A percentile compares a stretch with the other conserved stretches of the same genome.
Evolutionary conservation across 2,329 filamentous ascomycete genomes (phyloP).

Genomic region (Bimuria novae-zelandiae): DNA sequence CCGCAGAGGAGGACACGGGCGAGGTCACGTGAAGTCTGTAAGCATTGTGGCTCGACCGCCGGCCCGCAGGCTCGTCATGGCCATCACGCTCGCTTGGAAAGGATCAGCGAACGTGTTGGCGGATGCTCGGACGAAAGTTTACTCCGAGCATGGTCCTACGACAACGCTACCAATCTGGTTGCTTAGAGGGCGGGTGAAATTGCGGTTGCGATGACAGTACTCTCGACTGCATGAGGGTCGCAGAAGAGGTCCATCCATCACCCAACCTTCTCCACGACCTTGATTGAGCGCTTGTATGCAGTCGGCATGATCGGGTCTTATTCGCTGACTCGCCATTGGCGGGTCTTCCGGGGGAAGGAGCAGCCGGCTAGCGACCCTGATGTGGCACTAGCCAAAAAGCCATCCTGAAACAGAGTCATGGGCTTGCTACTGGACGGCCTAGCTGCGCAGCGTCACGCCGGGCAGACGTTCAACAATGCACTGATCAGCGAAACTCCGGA

Average conservation of each 20-base stretch:
- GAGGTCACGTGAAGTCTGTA: conserved; percentile 10
- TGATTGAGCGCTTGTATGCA: conserved; percentile 37
- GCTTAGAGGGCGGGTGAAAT: conserved; percentile 18
- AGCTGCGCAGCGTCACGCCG: conserved; percentile 37
- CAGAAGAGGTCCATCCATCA: conserved; percentile 24
- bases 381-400: conserved; percentile 34
- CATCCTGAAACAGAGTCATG: conserved; percentile 42
- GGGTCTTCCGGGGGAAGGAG: conserved; percentile 16
- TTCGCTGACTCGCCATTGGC: conserved; percentile 33
- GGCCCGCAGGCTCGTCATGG: conserved; percentile 15
- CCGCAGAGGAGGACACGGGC: conserved; percentile 3
- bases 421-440: conserved; percentile 30
- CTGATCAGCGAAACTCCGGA: neutral
- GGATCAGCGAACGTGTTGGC: conserved; percentile 10
- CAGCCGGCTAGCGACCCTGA: conserved; percentile 26
- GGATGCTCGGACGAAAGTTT: conserved; percentile 18
- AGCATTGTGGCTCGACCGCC: conserved; percentile 16
- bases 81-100: conserved; percentile 12
- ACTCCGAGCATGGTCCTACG: neutral
- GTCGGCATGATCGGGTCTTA: conserved; percentile 24
- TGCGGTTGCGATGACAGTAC: conserved; percentile 31
- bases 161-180: too few relatives aligned
- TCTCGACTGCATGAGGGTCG: conserved; percentile 34
- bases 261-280: conserved; percentile 20
- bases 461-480: conserved; percentile 8